These are phyloP conservation scores for Clarireedia paspali DNA, from an alignment of 2,329 filamentous ascomycete genomes.

Conservation along the genomic window DNA sequence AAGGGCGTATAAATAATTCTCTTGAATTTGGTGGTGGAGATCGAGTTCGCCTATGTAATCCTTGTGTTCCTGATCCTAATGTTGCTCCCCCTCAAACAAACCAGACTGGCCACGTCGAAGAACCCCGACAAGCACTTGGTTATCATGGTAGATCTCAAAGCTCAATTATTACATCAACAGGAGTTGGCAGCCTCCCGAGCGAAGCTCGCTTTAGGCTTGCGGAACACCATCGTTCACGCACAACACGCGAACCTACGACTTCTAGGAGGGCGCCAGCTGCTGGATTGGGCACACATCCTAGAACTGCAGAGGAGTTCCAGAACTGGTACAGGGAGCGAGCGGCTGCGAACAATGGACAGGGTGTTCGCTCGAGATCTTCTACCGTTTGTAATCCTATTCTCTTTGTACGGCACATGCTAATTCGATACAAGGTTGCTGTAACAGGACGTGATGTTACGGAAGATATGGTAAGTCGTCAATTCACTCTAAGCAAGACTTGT, in stretches of 20 bases:
- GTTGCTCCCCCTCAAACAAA: constrained; percentile 41
- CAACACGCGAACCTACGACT: not conserved
- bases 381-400: not conserved
- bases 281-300: not conserved
- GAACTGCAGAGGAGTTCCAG: constrained; percentile 2
- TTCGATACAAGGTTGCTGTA: not conserved
- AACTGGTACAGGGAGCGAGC: constrained; percentile 7
- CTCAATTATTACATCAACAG: constrained; percentile 1
- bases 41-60: constrained; percentile 63
- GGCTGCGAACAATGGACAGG: not conserved
- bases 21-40: constrained; percentile 52
- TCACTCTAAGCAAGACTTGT: not conserved
- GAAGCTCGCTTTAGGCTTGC: constrained; percentile 4
- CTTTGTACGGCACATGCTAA: not conserved
- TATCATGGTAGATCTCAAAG: constrained; percentile 8
- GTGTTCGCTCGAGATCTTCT: constrained; percentile 5
- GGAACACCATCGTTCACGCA: not conserved
- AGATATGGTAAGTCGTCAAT: constrained; percentile 7
- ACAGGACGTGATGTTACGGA: constrained; percentile 2
- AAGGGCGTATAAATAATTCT: constrained; percentile 16
- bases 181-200: not conserved
- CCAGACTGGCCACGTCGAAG: constrained; percentile 6
- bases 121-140: constrained; percentile 10
- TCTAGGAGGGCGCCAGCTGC: not conserved
- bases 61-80: constrained; percentile 64